Evolutionary conservation across 1,139 yeast genomes (phyloP).

Genomic region (Suhomyces bribrorum): DNA sequence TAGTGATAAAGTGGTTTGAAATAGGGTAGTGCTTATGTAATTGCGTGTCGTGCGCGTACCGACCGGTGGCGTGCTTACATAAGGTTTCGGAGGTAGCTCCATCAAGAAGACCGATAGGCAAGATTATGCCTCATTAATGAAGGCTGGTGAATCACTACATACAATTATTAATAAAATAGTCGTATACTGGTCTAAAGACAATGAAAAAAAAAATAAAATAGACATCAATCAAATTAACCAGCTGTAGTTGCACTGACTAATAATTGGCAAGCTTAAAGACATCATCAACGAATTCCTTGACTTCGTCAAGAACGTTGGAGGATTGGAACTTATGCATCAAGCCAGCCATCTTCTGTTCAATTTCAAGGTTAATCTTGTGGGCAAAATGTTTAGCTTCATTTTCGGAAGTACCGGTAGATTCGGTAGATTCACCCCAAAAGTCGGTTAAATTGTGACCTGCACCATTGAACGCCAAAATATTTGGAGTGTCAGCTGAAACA

Average conservation of each 20-base stretch:
- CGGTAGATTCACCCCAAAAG: constrained; percentile 55
- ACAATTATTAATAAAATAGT: no score
- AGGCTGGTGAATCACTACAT: no score
- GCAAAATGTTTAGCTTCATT: constrained; percentile 3
- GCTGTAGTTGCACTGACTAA: no score
- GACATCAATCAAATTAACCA: no score
- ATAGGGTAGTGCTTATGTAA: not conserved
- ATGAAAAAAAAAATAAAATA: no score
- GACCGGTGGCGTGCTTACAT: not conserved
- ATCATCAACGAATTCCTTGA: constrained; percentile 24
- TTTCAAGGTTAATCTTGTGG: not conserved
- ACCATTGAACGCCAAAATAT: constrained; percentile 88
- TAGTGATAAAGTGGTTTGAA: no score
- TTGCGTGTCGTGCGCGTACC: not conserved
- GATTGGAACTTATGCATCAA: constrained; percentile 24
- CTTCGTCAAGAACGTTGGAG: constrained; percentile 22
- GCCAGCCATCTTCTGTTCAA: constrained; percentile 22
- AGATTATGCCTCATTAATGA: no score
- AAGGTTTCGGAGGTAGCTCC: not conserved
- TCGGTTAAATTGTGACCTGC: constrained; percentile 77
- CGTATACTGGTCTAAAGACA: not conserved
- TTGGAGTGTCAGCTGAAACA: constrained; percentile 83
- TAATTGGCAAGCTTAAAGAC: constrained; percentile 16
- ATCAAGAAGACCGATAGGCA: not conserved
- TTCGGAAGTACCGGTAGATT: constrained; percentile 1